A percentile compares a stretch with the other conserved stretches of the same genome.
Evolutionary conservation across 2,329 filamentous ascomycete genomes (phyloP).

Genomic region (Trichoderma breve): DNA sequence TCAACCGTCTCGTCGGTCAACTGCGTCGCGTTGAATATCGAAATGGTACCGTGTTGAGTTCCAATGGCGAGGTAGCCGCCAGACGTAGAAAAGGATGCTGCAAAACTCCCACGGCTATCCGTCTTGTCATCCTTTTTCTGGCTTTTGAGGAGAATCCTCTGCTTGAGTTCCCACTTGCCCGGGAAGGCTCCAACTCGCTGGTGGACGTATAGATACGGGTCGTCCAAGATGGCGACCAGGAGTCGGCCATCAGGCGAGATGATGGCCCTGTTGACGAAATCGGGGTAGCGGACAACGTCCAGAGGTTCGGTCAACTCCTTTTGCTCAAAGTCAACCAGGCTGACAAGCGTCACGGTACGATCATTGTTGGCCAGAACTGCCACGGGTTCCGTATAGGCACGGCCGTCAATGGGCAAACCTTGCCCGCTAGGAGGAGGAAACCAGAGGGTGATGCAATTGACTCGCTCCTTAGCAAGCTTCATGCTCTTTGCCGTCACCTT

Average conservation of each 20-base stretch:
- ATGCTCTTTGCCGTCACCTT: constrained; percentile 51
- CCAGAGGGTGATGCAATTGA: constrained; percentile 67
- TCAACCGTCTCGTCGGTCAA: constrained; percentile 48
- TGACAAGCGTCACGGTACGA: constrained; percentile 80
- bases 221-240: constrained; percentile 82
- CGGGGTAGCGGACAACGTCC: constrained; percentile 70
- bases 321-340: constrained; percentile 59
- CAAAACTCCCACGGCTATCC: constrained; percentile 68
- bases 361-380: constrained; percentile 88
- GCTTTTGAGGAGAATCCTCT: constrained; percentile 56
- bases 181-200: constrained; percentile 43
- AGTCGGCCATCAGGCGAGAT: constrained; percentile 84
- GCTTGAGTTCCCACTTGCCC: constrained; percentile 49
- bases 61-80: constrained; percentile 72
- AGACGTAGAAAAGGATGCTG: constrained; percentile 71
- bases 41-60: constrained; percentile 78
- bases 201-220: constrained; percentile 83
- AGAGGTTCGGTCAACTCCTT: constrained; percentile 54
- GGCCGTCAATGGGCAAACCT: constrained; percentile 21
- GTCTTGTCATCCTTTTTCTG: constrained; percentile 54
- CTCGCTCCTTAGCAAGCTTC: constrained; percentile 58
- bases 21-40: constrained; percentile 62
- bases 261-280: constrained; percentile 90
- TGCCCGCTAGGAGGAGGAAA: constrained; percentile 44
- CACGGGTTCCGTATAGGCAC: constrained; percentile 53